A percentile compares a stretch with the other conserved stretches of the same genome.
phyloP scores from a whole-genome alignment of 805 yeast genomes.

The Metschnikowia sp. region DNA sequence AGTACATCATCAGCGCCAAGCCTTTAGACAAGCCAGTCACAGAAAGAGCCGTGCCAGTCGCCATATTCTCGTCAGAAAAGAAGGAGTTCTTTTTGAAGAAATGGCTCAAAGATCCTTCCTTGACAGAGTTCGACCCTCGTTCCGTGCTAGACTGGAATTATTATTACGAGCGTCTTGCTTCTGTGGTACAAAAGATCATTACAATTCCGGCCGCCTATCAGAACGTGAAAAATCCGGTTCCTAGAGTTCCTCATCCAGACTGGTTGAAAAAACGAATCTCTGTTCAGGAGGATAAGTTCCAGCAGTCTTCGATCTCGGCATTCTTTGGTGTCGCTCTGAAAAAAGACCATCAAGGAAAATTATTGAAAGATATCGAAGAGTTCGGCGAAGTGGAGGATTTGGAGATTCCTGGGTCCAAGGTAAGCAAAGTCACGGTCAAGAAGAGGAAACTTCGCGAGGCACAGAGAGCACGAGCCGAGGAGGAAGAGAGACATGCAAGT shows the following conservation, averaged over 20 bases:
- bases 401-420: conserved; percentile 26
- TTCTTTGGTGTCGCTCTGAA: conserved; percentile 52
- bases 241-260: conserved; percentile 89
- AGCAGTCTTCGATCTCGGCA: conserved; percentile 61
- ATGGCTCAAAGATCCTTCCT: conserved; percentile 79
- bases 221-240: conserved; percentile 84
- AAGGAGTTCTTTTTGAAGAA: conserved; percentile 73
- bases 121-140: conserved; percentile 83
- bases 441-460: conserved; percentile 39
- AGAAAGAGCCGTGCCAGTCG: conserved; percentile 94
- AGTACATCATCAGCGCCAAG: conserved; percentile 80
- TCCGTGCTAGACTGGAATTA: conserved; percentile 90
- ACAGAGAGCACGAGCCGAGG: conserved; percentile 23
- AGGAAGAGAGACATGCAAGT: conserved; percentile 49
- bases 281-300: conserved; percentile 58
- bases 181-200: conserved; percentile 90
- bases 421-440: conserved; percentile 46
- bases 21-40: conserved; percentile 89
- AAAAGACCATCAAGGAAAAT: conserved; percentile 30
- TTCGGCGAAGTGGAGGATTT: conserved; percentile 39
- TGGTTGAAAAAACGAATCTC: conserved; percentile 76
- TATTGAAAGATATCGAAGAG: conserved; percentile 72
- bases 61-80: conserved; percentile 87
- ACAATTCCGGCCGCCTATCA: conserved; percentile 98
- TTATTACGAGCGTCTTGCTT: conserved; percentile 84